Base-by-base conservation (phyloP, 2,329 filamentous ascomycete species). In the Aspergillus persii region DNA sequence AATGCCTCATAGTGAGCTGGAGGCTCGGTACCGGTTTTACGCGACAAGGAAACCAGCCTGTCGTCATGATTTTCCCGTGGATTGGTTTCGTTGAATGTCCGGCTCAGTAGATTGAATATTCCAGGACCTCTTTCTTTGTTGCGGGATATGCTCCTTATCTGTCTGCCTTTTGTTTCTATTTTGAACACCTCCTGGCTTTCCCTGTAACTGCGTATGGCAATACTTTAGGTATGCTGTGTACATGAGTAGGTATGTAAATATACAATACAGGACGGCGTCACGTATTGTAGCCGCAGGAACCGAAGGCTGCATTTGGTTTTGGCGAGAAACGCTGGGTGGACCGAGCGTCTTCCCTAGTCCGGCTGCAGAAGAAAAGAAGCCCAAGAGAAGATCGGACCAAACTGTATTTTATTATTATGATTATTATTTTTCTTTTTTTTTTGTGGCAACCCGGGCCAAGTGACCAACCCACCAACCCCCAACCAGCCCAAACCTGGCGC, bases 251-350 rank as follows among this genome's bases (percentile, higher is more conserved):
- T 23, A 23, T 23, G 18, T 23, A 23, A 23, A 23, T 23, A 23
- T 23, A 23, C 18, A 23, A 49, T 57, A 60, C 39, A 50, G 51
- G 55, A 53, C 63, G 60, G 50, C 57, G 60, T 63, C 60, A 61
- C 56, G 60, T 61, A 65, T 26, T 8, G 31, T 53, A 53, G 63
- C 66, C 64, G 66, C 66, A 67, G 65, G 66, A 67, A 67, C 64
- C 59, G 59, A 66, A 64, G 61, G 53, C 61, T 63, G 61, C 64
- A 61, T 58, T 51, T 51, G 56, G 18, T 23, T 57, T 62, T 61
- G 58, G 59, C 57, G 56, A 62, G 56, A 53, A 57, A 59, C 63
- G 56, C 54, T 66, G 61, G 59, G 66, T 68, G 65, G 66, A 63
- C 65, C 59, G 57, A 65, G 66, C 66, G 62, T 54, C 58, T 52